Evolutionary conservation across 768 basidiomycete species (phyloP).

Genomic region (Leucogyrophana mollusca): DNA sequence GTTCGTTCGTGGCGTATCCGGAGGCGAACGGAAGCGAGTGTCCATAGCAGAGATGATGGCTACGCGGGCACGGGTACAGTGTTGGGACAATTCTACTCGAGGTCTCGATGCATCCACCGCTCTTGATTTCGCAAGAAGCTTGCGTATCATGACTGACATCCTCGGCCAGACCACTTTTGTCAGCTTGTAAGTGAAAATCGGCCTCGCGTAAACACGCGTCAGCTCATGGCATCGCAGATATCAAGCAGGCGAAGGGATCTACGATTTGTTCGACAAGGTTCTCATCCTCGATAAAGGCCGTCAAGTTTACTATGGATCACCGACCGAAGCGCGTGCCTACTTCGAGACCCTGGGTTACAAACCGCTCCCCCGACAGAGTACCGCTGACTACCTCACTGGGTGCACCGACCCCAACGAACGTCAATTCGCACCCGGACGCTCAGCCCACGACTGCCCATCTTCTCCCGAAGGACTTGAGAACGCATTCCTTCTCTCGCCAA

Average conservation of each 20-base stretch:
- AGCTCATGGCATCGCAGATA: conserved; percentile 51
- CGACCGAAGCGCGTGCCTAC: conserved; percentile 71
- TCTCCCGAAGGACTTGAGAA: conserved; percentile 67
- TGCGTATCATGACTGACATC: conserved; percentile 84
- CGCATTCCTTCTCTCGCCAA: conserved; percentile 54
- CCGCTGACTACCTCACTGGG: conserved; percentile 82
- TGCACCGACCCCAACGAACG: conserved; percentile 87
- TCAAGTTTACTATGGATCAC: conserved; percentile 79
- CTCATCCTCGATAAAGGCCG: conserved; percentile 79
- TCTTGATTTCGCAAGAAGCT: conserved; percentile 76
- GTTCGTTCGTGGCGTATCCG: conserved; percentile 78
- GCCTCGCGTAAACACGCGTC: too few relatives aligned
- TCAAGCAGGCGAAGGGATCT: conserved; percentile 80
- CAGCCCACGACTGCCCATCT: conserved; percentile 54
- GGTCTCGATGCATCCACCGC: conserved; percentile 87
- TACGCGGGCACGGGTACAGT: conserved; percentile 74
- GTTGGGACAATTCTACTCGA: conserved; percentile 82
- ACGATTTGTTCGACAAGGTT: conserved; percentile 84
- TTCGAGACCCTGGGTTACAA: conserved; percentile 76
- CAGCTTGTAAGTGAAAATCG: conserved; percentile 62
- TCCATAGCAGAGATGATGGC: conserved; percentile 88
- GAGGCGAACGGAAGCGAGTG: conserved; percentile 78
- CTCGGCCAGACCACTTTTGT: conserved; percentile 79
- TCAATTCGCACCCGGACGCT: conserved; percentile 64
- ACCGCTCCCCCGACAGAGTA: conserved; percentile 77